These are phyloP conservation scores for Phytophthora pluvialis DNA, from an alignment of 352 stramenopile genomes.

Conservation along the genomic window DNA sequence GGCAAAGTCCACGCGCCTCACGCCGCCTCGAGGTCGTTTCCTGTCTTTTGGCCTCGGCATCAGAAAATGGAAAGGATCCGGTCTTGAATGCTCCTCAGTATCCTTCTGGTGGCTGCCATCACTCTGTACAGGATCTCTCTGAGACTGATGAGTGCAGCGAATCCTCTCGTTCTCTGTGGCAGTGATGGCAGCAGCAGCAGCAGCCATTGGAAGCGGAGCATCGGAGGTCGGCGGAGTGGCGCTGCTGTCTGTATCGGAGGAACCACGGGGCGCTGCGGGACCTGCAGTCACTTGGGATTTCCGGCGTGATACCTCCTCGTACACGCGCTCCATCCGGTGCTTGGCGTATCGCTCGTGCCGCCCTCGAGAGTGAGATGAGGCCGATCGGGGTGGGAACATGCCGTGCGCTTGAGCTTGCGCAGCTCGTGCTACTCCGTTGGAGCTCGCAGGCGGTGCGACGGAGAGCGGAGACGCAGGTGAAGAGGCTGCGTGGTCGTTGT, in stretches of 20 bases:
- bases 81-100: background rate
- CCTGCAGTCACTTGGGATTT: constrained; percentile 34
- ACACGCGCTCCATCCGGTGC: constrained; percentile 62
- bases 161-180: constrained; percentile 36
- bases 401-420: constrained; percentile 6
- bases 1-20: constrained; percentile 39
- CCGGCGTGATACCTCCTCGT: constrained; percentile 50
- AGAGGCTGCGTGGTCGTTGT: background rate
- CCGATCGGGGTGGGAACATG: constrained; percentile 10
- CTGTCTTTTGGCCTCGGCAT: constrained; percentile 26
- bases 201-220: constrained; percentile 7
- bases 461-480: constrained; percentile 1
- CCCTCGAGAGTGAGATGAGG: constrained; percentile 10
- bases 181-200: background rate
- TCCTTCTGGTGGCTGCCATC: constrained; percentile 2
- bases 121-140: background rate
- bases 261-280: constrained; percentile 18
- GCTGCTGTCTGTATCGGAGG: constrained; percentile 40
- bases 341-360: constrained; percentile 35
- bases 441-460: background rate
- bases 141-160: constrained; percentile 23
- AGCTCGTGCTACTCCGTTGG: constrained; percentile 21
- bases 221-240: constrained; percentile 22
- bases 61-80: constrained; percentile 19
- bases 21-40: constrained; percentile 29